Base-by-base conservation (phyloP, 2,329 filamentous ascomycete genomes). In the Phoma sp. region DNA sequence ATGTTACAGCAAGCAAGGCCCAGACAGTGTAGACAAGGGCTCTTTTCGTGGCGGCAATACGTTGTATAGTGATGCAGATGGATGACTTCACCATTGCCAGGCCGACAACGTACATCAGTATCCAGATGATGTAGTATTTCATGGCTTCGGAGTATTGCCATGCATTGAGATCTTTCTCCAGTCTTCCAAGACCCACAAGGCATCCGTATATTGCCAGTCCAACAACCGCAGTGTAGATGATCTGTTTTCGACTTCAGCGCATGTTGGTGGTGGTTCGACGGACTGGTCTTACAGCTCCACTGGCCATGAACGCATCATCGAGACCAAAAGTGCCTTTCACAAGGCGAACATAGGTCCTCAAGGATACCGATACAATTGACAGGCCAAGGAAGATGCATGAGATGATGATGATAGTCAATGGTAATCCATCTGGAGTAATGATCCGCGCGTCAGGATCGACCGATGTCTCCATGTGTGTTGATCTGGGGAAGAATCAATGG, bases 71-170 rank as follows among this genome's bases (percentile, higher is more conserved):
- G 25, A 68, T 60, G 45, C 62, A 68, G 4, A 68, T 57, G 0
- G 63, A 66, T 0, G 63, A 68, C n/a, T 68, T 68, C 22, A 68
- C 60, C 13, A 55, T 57, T 3, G 63, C 63, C 10, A 68, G 58
- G n/a, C 55, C 60, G 5, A 68, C 46, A 19, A 68, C 65, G 40
- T 68, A 68, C 4, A 53, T 56, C 53, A 68, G 43, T 17, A 66
- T 68, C 65, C 65, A 68, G 31, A 68, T 62, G 38, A 68, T 61
- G 54, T 68, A 68, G 47, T 62, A 65, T 25, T 68, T 65, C 51
- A 68, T 45, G 13, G 60, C 53, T 22, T 68, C 54, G 1, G 47
- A 48, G 38, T 49, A 55, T 37, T 68, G 65, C 65, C 63, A 68
- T 4, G 24, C 22, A 35, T 66, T 68, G 5, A 68, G 55, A n/a